These are phyloP conservation scores for Melastoma candidum DNA, from an alignment of 441 rosid species.

Conservation along the genomic window DNA sequence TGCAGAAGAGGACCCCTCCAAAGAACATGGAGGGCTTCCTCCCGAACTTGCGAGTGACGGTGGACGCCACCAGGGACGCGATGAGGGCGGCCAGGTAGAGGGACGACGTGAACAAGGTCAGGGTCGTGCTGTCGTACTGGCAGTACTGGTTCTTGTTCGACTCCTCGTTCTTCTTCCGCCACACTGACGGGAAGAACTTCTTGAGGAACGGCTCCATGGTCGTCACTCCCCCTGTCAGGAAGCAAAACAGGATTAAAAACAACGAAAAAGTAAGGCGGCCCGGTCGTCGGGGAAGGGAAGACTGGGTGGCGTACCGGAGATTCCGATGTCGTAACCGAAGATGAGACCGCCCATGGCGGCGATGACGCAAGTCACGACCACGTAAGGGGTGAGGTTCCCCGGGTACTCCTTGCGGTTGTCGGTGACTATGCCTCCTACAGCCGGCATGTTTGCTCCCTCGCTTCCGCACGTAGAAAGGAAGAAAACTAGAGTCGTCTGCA, in stretches of 20 bases:
- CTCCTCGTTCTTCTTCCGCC: slow-evolving; percentile 29
- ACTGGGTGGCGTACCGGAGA: slow-evolving; percentile 43
- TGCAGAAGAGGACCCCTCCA: slow-evolving; percentile 62
- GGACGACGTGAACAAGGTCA: slow-evolving; percentile 86
- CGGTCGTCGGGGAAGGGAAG: too few species aligned
- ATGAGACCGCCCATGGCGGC: slow-evolving; percentile 97
- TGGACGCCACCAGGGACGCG: slow-evolving; percentile 54
- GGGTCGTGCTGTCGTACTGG: slow-evolving; percentile 50
- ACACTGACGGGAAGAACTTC: slow-evolving; percentile 65
- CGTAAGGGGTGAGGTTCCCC: slow-evolving; percentile 73
- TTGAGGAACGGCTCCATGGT: slow-evolving; percentile 66
- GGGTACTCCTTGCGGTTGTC: slow-evolving; percentile 50
- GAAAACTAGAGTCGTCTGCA: too few species aligned
- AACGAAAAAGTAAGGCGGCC: too few species aligned
- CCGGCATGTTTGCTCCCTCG: slow-evolving; percentile 37
- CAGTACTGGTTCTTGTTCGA: slow-evolving; percentile 62
- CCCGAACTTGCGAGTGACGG: slow-evolving; percentile 45
- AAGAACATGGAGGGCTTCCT: slow-evolving; percentile 57
- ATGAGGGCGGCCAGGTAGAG: slow-evolving; percentile 72
- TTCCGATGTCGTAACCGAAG: slow-evolving; percentile 94
- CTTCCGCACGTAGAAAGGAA: too few species aligned
- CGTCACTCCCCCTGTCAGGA: slow-evolving; percentile 73
- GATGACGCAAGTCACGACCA: slow-evolving; percentile 63
- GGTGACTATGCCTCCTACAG: slow-evolving; percentile 47
- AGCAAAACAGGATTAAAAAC: background rate